Conservation (phyloP, 192 early-diverging fungal species). For the Mortierella hygrophila region DNA sequence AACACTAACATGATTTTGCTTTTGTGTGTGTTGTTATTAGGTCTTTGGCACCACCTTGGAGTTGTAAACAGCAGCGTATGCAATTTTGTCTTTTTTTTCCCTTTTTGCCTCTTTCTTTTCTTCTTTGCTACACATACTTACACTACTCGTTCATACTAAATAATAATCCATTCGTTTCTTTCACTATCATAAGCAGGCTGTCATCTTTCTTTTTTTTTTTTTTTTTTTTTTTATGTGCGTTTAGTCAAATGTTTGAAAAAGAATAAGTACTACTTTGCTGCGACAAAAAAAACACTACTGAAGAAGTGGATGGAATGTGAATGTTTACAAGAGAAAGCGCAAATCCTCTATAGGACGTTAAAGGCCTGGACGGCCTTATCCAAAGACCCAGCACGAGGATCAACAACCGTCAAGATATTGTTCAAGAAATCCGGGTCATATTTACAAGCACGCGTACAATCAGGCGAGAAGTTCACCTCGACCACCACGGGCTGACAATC, state of each 20-base stretch:
- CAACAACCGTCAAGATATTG: slow-evolving; percentile 63
- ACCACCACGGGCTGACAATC: slow-evolving; percentile 59
- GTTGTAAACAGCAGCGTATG: slow-evolving; percentile 17
- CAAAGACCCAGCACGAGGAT: slow-evolving; percentile 54
- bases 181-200: not conserved
- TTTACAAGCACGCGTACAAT: slow-evolving; percentile 61
- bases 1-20: not conserved
- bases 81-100: not conserved
- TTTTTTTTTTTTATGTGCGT: not conserved
- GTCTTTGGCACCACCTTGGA: slow-evolving; percentile 50
- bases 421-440: slow-evolving; percentile 64
- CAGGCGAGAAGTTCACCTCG: slow-evolving; percentile 62
- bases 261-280: too few species aligned
- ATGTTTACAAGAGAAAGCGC: not conserved
- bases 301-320: too few species aligned
- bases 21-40: slow-evolving; percentile 12
- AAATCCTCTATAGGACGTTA: slow-evolving; percentile 45
- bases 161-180: not conserved
- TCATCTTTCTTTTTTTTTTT: not conserved
- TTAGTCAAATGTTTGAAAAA: too few species aligned
- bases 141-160: not conserved
- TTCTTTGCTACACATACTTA: not conserved
- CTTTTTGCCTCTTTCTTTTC: not conserved
- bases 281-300: not conserved
- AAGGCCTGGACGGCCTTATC: slow-evolving; percentile 59